These are phyloP conservation scores for Carpinus viminea DNA, from an alignment of 306 rosid species.

Conservation along the genomic window DNA sequence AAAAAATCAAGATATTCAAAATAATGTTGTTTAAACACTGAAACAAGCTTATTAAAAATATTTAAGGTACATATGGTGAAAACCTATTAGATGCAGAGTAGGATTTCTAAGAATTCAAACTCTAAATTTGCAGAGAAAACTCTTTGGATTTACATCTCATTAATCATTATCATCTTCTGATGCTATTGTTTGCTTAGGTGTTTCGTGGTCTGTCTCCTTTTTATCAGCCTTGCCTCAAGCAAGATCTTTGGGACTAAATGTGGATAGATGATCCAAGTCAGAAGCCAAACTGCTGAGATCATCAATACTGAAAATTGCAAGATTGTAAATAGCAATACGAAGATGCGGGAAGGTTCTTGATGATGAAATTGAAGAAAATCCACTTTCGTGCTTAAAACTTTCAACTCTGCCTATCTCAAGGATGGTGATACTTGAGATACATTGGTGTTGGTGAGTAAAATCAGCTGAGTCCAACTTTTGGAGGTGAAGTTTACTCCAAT, in stretches of 20 bases:
- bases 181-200: background rate
- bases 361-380: background rate
- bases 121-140: background rate
- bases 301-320: background rate
- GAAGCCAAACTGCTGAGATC: background rate
- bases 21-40: background rate
- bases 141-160: background rate
- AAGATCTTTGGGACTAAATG: background rate
- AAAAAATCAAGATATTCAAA: background rate
- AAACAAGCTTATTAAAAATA: background rate
- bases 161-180: background rate
- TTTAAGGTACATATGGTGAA: background rate
- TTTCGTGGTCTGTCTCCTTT: background rate
- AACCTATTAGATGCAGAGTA: background rate
- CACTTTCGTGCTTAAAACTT: background rate
- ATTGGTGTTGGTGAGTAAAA: background rate
- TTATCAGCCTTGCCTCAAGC: background rate
- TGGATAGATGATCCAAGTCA: background rate
- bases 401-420: background rate
- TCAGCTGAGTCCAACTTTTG: background rate
- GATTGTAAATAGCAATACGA: background rate
- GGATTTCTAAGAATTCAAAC: background rate
- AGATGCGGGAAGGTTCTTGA: background rate
- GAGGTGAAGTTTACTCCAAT: background rate
- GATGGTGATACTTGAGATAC: background rate